Base-by-base conservation (phyloP, 108 stramenopile species). In the Pelagomonas calceolata region DNA sequence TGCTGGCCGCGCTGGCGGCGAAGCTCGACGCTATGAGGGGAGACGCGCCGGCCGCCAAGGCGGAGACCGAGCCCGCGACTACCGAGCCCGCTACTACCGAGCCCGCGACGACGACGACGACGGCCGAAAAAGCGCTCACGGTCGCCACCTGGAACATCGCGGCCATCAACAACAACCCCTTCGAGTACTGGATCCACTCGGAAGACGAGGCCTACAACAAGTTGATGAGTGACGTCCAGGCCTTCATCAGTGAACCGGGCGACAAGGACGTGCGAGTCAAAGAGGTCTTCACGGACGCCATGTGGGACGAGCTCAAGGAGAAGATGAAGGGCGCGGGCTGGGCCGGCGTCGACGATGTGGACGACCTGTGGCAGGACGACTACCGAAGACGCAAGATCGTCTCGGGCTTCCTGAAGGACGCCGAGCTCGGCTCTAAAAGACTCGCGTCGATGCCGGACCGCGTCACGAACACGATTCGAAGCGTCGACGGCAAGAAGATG, bases 361-460 rank as follows among this genome's bases (percentile, higher is more conserved):
- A 74, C 37, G 73, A 73, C 16, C 86, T 89, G 7, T 96, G 93
- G 92, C 82, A 89, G 66, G 60, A 72, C 10, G 92, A 96, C 68
- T 94, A 88, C 76, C 80, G 72, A 46, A 78, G 90, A 64, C 90
- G 95, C 30, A 89, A 82, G 70, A 92, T 96, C 77, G 77, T 96
- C 39, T 75, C 84, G 14, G 88, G 76, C 26, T 94, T 96, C 75
- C 78, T 96, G 78, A 90, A 91, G 77, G 94, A 95, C 73, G 76
- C 72, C 15, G 63, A 80, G 64, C 51, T 95, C 63, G 94, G 94
- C 64, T 84, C 78, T 76, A 95, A 95, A 75, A 90, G 94, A 34
- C 75, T 95, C 70, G 91, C 91, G 34, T 90, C 89, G 73, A 95
- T 95, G 94, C 94, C 77, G 86, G 94, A 95, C 76, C 88, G 94